These are phyloP conservation scores for Dothistroma septosporum DNA, from an alignment of 2,329 filamentous ascomycete genomes.

Conservation along the genomic window DNA sequence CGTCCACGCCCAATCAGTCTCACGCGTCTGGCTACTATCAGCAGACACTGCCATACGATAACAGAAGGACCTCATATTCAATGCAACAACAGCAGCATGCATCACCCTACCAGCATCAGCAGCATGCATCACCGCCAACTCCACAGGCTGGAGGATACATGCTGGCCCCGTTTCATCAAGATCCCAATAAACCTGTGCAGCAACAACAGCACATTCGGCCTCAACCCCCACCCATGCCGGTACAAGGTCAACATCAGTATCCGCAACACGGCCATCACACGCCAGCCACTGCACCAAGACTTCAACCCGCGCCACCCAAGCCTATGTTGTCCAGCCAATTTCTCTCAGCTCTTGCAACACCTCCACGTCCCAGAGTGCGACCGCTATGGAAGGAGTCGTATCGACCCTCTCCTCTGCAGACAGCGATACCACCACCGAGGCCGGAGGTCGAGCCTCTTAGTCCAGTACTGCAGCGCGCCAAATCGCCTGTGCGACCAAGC, in stretches of 20 bases:
- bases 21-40: conserved; percentile 33
- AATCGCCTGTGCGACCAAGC: conserved; percentile 13
- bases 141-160: conserved; percentile 41
- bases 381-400: conserved; percentile 32
- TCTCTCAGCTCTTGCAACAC: conserved; percentile 29
- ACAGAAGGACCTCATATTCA: conserved; percentile 28
- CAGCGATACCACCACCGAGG: conserved; percentile 26
- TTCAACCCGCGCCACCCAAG: conserved; percentile 15
- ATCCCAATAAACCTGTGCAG: conserved; percentile 31
- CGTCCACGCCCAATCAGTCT: conserved; percentile 24
- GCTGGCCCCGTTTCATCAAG: conserved; percentile 47
- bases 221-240: conserved; percentile 15
- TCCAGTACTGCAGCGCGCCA: conserved; percentile 29
- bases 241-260: conserved; percentile 15
- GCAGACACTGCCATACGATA: conserved; percentile 26
- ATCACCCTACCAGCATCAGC: conserved; percentile 26
- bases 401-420: not conserved
- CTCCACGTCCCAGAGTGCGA: conserved; percentile 18
- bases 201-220: conserved; percentile 16
- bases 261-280: conserved; percentile 15
- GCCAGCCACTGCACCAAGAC: conserved; percentile 26
- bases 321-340: conserved; percentile 23
- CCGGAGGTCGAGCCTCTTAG: conserved; percentile 35
- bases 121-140: conserved; percentile 33
- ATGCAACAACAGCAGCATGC: conserved; percentile 28